Conservation (phyloP, 805 yeast genomes). For the Ogataea pilisensis region DNA sequence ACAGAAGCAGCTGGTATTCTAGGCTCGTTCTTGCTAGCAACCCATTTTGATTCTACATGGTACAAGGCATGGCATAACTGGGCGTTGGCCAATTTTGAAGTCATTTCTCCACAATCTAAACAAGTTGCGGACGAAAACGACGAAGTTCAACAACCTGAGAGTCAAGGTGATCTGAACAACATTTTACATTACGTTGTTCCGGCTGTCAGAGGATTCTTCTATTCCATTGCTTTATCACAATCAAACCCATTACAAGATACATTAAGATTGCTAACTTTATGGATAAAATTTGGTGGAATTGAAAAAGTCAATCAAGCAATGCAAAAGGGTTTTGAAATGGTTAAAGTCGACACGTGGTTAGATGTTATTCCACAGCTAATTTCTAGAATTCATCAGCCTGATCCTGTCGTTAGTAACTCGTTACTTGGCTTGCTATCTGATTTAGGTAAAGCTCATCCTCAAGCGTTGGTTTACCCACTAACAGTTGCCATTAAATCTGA, state of each 20-base stretch:
- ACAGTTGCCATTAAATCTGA: conserved; percentile 96
- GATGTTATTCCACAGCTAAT: conserved; percentile 94
- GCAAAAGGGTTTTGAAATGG: conserved; percentile 85
- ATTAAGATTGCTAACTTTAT: conserved; percentile 78
- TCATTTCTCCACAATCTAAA: conserved; percentile 56
- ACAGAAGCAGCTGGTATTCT: conserved; percentile 72
- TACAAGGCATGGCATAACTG: conserved; percentile 99
- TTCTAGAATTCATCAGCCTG: conserved; percentile 94
- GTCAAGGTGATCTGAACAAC: conserved; percentile 43
- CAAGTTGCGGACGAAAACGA: conserved; percentile 15
- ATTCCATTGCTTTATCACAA: conserved; percentile 82
- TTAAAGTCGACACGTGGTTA: conserved; percentile 89
- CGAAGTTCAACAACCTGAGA: conserved; percentile 11
- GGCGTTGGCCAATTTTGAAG: conserved; percentile 98
- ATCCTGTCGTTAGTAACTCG: conserved; percentile 75
- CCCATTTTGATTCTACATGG: conserved; percentile 91
- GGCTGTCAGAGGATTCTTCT: conserved; percentile 93
- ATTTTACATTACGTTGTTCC: conserved; percentile 90
- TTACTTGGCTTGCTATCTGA: conserved; percentile 78
- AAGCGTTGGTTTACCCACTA: conserved; percentile 90
- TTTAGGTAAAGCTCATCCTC: conserved; percentile 94
- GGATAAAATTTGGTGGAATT: conserved; percentile 96
- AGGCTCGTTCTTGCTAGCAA: conserved; percentile 89
- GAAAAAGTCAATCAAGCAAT: conserved; percentile 89
- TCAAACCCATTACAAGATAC: conserved; percentile 92